Evolutionary conservation across 768 basidiomycete genomes (phyloP).

Genomic region (Suillus americanus): DNA sequence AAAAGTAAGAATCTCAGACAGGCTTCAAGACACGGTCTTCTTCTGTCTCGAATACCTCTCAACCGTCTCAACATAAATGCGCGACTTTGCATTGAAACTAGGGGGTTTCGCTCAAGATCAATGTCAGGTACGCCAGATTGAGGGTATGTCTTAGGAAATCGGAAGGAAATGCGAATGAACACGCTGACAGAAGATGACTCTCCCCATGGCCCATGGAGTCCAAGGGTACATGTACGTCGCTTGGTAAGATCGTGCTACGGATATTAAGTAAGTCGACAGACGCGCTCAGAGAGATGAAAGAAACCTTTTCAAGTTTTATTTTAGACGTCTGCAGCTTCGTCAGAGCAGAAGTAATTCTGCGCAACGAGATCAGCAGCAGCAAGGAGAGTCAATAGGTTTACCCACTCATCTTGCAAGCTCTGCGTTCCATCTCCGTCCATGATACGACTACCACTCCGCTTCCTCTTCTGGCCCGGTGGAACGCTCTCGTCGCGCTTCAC

Average conservation of each 20-base stretch:
- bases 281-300: slow-evolving; percentile 7
- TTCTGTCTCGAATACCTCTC: slow-evolving; percentile 64
- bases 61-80: slow-evolving; percentile 79
- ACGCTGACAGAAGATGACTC: slow-evolving; percentile 62
- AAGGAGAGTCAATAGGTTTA: slow-evolving; percentile 3
- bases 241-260: slow-evolving; percentile 65
- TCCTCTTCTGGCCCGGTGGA: slow-evolving; percentile 25
- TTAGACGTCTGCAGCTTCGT: slow-evolving; percentile 64
- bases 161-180: slow-evolving; percentile 86
- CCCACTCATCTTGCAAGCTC: slow-evolving; percentile 74
- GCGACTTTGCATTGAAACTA: slow-evolving; percentile 76
- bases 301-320: slow-evolving; percentile 84
- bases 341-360: slow-evolving; percentile 72
- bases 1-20: slow-evolving; percentile 84
- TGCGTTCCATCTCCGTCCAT: slow-evolving; percentile 38
- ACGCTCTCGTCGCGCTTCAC: slow-evolving; percentile 2
- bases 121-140: slow-evolving; percentile 67
- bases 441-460: slow-evolving; percentile 48
- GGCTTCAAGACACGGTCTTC: slow-evolving; percentile 82
- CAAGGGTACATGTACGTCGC: slow-evolving; percentile 79
- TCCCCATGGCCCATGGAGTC: slow-evolving; percentile 91
- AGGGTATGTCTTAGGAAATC: slow-evolving; percentile 84
- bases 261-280: slow-evolving; percentile 7
- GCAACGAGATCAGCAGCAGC: slow-evolving; percentile 4
- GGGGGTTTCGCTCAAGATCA: slow-evolving; percentile 79